These are phyloP conservation scores for Talaromyces piceae DNA, from an alignment of 2,329 filamentous ascomycete species.

Conservation along the genomic window DNA sequence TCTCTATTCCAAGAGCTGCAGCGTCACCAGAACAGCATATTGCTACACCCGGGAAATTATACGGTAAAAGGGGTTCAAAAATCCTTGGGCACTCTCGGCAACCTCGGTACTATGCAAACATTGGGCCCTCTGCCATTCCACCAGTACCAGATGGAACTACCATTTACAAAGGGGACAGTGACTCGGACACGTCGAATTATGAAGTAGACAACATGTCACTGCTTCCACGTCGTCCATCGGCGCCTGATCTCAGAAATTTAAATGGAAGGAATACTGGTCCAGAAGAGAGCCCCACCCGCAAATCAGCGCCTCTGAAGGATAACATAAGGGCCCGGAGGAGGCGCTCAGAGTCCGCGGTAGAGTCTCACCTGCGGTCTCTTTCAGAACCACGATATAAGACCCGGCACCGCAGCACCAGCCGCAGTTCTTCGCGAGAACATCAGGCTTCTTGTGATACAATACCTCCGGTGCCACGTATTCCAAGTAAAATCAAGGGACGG, in stretches of 20 bases:
- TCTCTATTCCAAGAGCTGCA: neutral
- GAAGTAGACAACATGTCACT: neutral
- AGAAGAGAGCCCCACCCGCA: neutral
- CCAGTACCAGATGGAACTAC: neutral
- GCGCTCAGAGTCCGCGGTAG: neutral
- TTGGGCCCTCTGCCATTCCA: slow-evolving; percentile 5
- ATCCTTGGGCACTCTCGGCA: neutral
- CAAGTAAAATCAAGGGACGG: neutral
- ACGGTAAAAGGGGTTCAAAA: neutral
- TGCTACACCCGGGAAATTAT: neutral
- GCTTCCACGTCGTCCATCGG: neutral
- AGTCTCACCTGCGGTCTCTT: neutral
- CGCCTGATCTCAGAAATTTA: neutral
- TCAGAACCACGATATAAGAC: neutral
- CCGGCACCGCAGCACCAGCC: neutral
- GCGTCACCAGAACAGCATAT: neutral
- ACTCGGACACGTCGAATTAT: neutral
- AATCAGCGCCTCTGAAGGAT: neutral
- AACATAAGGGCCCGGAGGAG: neutral
- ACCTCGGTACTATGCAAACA: slow-evolving; percentile 9
- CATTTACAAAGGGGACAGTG: slow-evolving; percentile 3
- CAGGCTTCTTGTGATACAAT: neutral
- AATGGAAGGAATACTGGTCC: neutral
- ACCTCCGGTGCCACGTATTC: neutral
- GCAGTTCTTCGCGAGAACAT: neutral